Percentiles rank a stretch among this genome's conserved stretches.
phyloP scores from a whole-genome alignment of 2,329 filamentous ascomycete species.

The Knufia petricola region DNA sequence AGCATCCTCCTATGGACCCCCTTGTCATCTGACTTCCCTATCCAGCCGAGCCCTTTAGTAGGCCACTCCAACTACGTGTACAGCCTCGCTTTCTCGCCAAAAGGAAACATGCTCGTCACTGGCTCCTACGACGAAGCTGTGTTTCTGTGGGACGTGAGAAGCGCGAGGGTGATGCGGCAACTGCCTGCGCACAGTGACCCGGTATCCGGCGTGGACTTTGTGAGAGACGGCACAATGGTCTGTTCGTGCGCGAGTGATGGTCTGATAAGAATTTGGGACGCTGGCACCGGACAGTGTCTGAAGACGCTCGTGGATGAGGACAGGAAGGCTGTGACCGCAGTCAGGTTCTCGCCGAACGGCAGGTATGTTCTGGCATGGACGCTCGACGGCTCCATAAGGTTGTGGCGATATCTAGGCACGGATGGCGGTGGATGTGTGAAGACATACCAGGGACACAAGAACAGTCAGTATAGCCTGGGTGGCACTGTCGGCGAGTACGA shows the following conservation, averaged over 20 bases:
- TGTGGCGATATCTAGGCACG: conserved; percentile 84
- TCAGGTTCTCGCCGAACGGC: conserved; percentile 89
- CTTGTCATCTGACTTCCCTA: conserved; percentile 47
- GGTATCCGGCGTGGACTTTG: conserved; percentile 87
- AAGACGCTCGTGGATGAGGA: conserved; percentile 94
- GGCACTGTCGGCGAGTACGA: conserved; percentile 67
- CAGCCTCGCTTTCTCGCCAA: conserved; percentile 88
- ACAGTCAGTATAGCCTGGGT: conserved; percentile 73
- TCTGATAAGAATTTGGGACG: conserved; percentile 90
- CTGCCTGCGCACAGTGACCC: conserved; percentile 92
- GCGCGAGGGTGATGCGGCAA: conserved; percentile 76
- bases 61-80: conserved; percentile 97
- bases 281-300: conserved; percentile 85
- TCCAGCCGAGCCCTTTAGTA: conserved; percentile 45
- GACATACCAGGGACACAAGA: conserved; percentile 89
- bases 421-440: conserved; percentile 69
- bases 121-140: conserved; percentile 96
- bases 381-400: conserved; percentile 75
- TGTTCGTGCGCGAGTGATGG: conserved; percentile 88
- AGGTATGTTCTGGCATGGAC: conserved; percentile 88
- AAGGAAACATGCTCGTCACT: conserved; percentile 91
- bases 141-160: conserved; percentile 90
- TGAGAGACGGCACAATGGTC: conserved; percentile 81
- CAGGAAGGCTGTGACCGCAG: conserved; percentile 78
- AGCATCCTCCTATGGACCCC: conserved; percentile 85